Percentiles rank a stretch among this genome's conserved stretches.
Conservation (phyloP, 495 filamentous ascomycete genomes). For the Penicillium simplicissimum region DNA sequence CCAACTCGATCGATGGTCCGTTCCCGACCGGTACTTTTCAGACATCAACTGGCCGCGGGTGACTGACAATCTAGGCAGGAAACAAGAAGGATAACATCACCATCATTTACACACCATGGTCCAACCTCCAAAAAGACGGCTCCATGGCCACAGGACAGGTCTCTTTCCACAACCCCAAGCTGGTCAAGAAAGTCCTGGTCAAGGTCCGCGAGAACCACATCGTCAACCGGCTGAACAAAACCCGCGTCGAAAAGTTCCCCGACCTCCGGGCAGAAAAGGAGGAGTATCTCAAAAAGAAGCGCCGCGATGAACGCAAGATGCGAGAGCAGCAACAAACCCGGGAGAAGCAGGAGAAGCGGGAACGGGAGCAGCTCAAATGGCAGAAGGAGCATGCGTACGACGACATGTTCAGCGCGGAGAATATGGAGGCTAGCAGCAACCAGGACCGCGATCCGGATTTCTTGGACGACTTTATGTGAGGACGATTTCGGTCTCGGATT, state of each 20-base stretch:
- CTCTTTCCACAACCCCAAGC: slow-evolving; percentile 83
- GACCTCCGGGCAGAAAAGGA: slow-evolving; percentile 81
- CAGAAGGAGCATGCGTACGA: slow-evolving; percentile 96
- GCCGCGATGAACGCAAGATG: slow-evolving; percentile 65
- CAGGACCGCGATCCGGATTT: slow-evolving; percentile 52
- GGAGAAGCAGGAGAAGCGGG: slow-evolving; percentile 74
- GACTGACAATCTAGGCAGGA: slow-evolving; percentile 45
- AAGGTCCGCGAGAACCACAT: slow-evolving; percentile 77
- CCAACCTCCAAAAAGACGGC: slow-evolving; percentile 94
- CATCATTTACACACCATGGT: slow-evolving; percentile 97
- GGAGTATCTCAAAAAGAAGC: slow-evolving; percentile 64
- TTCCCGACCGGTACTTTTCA: neutral
- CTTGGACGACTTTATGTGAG: slow-evolving; percentile 58
- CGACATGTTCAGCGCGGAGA: slow-evolving; percentile 57
- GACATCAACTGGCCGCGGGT: neutral
- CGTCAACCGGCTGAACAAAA: slow-evolving; percentile 97
- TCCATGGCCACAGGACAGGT: slow-evolving; percentile 95
- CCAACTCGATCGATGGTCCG: slow-evolving; percentile 94
- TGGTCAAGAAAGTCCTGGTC: slow-evolving; percentile 80
- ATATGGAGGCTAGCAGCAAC: slow-evolving; percentile 48
- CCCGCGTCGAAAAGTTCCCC: slow-evolving; percentile 80
- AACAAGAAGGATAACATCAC: slow-evolving; percentile 99
- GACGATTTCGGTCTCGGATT: neutral
- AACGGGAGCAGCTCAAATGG: slow-evolving; percentile 84
- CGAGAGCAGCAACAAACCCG: slow-evolving; percentile 74